Evolutionary conservation across 2,329 filamentous ascomycete species (phyloP).

Genomic region (Xylariomycetidae sp.): DNA sequence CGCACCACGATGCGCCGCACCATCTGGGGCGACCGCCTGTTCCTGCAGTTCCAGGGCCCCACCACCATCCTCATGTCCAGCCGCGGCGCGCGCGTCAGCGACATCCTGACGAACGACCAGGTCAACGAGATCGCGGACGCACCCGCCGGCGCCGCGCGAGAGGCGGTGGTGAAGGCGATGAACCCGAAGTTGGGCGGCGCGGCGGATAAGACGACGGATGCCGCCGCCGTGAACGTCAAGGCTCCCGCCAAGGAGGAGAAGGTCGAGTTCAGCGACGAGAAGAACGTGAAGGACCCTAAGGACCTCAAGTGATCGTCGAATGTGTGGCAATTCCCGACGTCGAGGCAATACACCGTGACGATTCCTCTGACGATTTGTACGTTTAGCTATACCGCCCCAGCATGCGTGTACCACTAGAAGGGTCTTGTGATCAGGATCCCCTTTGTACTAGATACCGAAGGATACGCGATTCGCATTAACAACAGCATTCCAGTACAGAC

Average conservation of each 20-base stretch:
- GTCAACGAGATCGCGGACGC: constrained; percentile 86
- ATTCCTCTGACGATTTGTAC: constrained; percentile 7
- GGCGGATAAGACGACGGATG: constrained; percentile 24
- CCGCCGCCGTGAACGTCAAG: constrained; percentile 46
- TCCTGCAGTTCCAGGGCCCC: constrained; percentile 84
- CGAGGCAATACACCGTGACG: constrained; percentile 1
- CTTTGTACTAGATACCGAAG: constrained; percentile 5
- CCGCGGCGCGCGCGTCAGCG: constrained; percentile 70
- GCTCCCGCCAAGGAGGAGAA: constrained; percentile 56
- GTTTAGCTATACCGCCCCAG: constrained; percentile 8
- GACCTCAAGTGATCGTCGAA: too few relatives aligned
- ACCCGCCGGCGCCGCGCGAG: constrained; percentile 63
- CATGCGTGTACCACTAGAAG: constrained; percentile 7
- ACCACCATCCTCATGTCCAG: constrained; percentile 83
- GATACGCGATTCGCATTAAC: constrained; percentile 6
- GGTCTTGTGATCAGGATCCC: constrained; percentile 1
- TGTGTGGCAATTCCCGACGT: too few relatives aligned
- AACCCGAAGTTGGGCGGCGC: constrained; percentile 29
- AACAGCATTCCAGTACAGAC: too few relatives aligned
- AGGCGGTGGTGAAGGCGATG: constrained; percentile 45
- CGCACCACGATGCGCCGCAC: constrained; percentile 73
- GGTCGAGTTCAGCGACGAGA: constrained; percentile 58
- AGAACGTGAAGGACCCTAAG: constrained; percentile 50
- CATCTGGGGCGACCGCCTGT: constrained; percentile 90
- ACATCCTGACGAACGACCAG: constrained; percentile 70